Base-by-base conservation (phyloP, 1,284 basidiomycete species). In the Ustilago tritici region DNA sequence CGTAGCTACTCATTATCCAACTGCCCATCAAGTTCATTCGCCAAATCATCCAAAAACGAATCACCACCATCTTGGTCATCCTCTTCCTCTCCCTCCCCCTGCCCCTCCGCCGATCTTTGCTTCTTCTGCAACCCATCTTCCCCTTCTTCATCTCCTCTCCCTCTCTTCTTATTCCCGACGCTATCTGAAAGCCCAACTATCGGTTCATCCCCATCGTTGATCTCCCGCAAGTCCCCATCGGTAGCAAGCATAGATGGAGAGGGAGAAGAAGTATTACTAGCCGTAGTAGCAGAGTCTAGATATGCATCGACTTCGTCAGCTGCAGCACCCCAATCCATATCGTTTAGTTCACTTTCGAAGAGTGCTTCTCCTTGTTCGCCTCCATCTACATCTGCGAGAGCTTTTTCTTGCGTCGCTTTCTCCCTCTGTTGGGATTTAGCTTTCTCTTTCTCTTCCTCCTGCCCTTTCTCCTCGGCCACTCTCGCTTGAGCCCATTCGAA, bases 261-360 rank as follows among this genome's bases (percentile, higher is more conserved):
- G 6, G 74, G 74, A 1, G 74, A 76, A 7, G 61, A 53, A 7
- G 69, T 76, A 34, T 76, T 76, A 57, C 65, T 68, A 11, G 74
- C 74, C 32, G 74, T 76, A 0, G 74, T 76, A n/a, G 65, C 84
- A 4, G 78, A 82, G 52, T 92, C 92, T 72, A 85, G 70, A 41
- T 92, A 92, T 46, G 91, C 93, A 66, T 95, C 92, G n/a, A 95
- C 92, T 85, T 95, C 94, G 73, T 92, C 90, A 76, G 93, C 92
- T 68, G 93, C 91, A 76, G 91, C 91, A 66, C 90, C 90, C 93
- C 93, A 94, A 56, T 85, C 82, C 77, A 85, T 81, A 12, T 76
- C 73, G 32, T 71, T 74, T 6, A 84, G 58, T 41, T 74, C 82
- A 43, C 23, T 64, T 35, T 72, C 75, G 31, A 76, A 76, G 19